Evolutionary conservation across 768 basidiomycete species (phyloP).

Genomic region (Suillus variegatus): DNA sequence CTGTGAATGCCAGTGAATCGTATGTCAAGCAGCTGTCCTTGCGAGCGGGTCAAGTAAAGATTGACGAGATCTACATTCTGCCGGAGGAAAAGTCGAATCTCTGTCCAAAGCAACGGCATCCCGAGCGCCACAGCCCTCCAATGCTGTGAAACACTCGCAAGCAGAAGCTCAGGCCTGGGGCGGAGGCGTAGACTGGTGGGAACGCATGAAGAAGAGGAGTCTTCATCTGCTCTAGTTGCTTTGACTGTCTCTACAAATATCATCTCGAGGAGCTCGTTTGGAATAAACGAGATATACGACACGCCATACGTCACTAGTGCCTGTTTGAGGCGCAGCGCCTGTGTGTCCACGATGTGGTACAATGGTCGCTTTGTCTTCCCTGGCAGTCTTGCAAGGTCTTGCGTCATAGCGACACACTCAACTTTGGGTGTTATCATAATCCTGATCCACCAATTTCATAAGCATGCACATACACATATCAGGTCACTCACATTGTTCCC

Average conservation of each 20-base stretch:
- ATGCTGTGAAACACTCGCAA: slow-evolving; percentile 42
- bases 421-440: slow-evolving; percentile 4
- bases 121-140: slow-evolving; percentile 44
- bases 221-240: slow-evolving; percentile 9
- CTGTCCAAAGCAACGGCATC: slow-evolving; percentile 43
- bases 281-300: slow-evolving; percentile 21
- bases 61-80: slow-evolving; percentile 28
- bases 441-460: background rate
- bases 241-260: slow-evolving; percentile 23
- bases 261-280: slow-evolving; percentile 28
- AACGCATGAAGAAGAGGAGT: background rate
- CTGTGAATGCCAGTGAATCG: slow-evolving; percentile 24
- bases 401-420: slow-evolving; percentile 8
- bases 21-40: slow-evolving; percentile 23
- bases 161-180: slow-evolving; percentile 30
- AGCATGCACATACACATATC: background rate
- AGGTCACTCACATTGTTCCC: background rate
- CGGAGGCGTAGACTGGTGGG: background rate
- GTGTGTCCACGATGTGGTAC: slow-evolving; percentile 18
- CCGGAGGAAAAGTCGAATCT: slow-evolving; percentile 25
- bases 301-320: slow-evolving; percentile 7
- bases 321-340: slow-evolving; percentile 16
- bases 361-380: slow-evolving; percentile 20
- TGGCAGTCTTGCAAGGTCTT: slow-evolving; percentile 20
- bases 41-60: slow-evolving; percentile 28